These are phyloP conservation scores for Ophiorrhiza pumila DNA, from an alignment of 257 asterid genomes.

Conservation along the genomic window DNA sequence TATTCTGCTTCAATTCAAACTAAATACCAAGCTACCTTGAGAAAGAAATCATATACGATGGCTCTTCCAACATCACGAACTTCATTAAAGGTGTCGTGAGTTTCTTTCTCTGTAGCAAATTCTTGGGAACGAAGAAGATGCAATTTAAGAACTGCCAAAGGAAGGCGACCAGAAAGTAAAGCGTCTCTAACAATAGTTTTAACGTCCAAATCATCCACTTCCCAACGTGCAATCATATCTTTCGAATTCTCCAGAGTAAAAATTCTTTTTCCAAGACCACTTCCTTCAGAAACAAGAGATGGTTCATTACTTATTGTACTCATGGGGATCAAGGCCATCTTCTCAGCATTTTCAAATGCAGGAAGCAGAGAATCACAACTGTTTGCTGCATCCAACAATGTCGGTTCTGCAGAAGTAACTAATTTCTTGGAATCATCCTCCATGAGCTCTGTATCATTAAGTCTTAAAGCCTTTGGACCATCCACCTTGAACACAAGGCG, in stretches of 20 bases:
- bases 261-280: slow-evolving; percentile 34
- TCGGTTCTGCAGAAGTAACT: slow-evolving; percentile 42
- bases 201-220: slow-evolving; percentile 66
- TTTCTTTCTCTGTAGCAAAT: slow-evolving; percentile 50
- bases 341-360: slow-evolving; percentile 45
- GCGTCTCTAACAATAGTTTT: slow-evolving; percentile 90
- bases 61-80: slow-evolving; percentile 84
- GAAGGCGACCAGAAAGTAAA: slow-evolving; percentile 88
- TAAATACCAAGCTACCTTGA: slow-evolving; percentile 49
- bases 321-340: slow-evolving; percentile 62
- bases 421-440: slow-evolving; percentile 54
- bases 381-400: slow-evolving; percentile 38
- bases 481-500: slow-evolving; percentile 44
- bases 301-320: slow-evolving; percentile 43
- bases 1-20: background rate
- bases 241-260: slow-evolving; percentile 65
- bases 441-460: slow-evolving; percentile 32
- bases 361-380: slow-evolving; percentile 35
- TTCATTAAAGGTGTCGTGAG: slow-evolving; percentile 77
- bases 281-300: slow-evolving; percentile 53
- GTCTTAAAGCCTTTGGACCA: slow-evolving; percentile 36
- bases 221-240: slow-evolving; percentile 97
- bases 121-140: slow-evolving; percentile 72
- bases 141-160: slow-evolving; percentile 90
- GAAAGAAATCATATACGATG: slow-evolving; percentile 78